phyloP scores from a whole-genome alignment of 176 grass and related monocot genomes.

The Echinochloa phyllopogon region DNA sequence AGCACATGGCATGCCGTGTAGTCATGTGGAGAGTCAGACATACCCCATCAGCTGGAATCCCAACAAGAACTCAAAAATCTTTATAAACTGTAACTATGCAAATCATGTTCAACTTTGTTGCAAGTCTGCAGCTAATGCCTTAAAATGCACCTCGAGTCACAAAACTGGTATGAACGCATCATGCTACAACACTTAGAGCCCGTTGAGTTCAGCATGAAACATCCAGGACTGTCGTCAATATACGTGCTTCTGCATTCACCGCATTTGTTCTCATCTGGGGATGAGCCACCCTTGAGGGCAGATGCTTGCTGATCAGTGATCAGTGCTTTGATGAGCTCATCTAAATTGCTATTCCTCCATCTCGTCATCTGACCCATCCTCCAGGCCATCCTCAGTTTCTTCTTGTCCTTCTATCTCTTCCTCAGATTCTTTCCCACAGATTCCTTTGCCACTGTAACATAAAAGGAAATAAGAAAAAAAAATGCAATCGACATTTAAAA shows the following conservation, averaged over 20 bases:
- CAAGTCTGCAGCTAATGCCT: not conserved
- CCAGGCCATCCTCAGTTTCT: not conserved
- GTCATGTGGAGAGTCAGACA: not conserved
- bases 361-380: constrained; percentile 8
- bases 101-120: not conserved
- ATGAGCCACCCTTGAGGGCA: not conserved
- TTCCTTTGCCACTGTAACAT: constrained; percentile 36
- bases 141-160: not conserved
- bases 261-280: not conserved
- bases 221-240: not conserved
- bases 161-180: constrained; percentile 14
- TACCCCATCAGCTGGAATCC: not conserved
- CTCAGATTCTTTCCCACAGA: not conserved
- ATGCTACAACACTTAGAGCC: not conserved
- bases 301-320: not conserved
- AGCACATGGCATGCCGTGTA: too few relatives aligned
- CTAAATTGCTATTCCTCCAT: constrained; percentile 26
- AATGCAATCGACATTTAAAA: not conserved
- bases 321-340: not conserved
- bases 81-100: not conserved
- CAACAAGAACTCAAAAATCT: not conserved
- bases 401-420: constrained; percentile 25
- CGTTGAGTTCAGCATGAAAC: not conserved
- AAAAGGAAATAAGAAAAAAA: constrained; percentile 6
- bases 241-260: not conserved